Evolutionary conservation across 345 rosid species (phyloP).

Genomic region (Salix suchowensis): DNA sequence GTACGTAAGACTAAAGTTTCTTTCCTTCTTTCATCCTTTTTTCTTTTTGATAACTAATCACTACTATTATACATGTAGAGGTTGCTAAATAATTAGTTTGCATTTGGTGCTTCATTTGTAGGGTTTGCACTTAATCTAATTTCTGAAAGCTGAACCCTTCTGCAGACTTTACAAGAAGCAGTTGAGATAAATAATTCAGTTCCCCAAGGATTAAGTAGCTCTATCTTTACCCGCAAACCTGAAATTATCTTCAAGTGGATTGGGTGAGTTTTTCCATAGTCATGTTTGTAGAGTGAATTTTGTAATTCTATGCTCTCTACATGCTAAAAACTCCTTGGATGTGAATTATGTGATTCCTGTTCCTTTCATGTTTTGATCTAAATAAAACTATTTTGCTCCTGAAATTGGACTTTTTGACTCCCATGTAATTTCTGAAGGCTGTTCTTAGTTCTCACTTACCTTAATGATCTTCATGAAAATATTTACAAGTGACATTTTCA

Average conservation of each 20-base stretch:
- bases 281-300: not conserved
- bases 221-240: slow-evolving; percentile 77
- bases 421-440: not conserved
- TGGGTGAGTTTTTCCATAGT: slow-evolving; percentile 44
- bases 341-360: not conserved
- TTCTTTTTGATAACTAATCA: not conserved
- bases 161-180: slow-evolving; percentile 79
- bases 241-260: slow-evolving; percentile 82
- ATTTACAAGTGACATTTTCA: not conserved
- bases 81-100: not conserved
- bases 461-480: not conserved
- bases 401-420: not conserved
- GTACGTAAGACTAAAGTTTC: not conserved
- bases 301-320: not conserved
- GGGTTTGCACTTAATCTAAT: not conserved
- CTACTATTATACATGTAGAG: not conserved
- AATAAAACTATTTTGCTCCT: not conserved
- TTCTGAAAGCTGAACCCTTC: slow-evolving; percentile 8
- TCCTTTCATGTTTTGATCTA: not conserved
- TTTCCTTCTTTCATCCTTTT: not conserved
- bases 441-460: not conserved
- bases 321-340: not conserved
- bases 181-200: slow-evolving; percentile 86
- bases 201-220: slow-evolving; percentile 94
- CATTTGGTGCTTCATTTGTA: not conserved